Percentiles rank a stretch among this genome's conserved stretches.
These are phyloP conservation scores for Coemansia sp. DNA, from an alignment of 192 early-diverging fungal species.

Conservation along the genomic window DNA sequence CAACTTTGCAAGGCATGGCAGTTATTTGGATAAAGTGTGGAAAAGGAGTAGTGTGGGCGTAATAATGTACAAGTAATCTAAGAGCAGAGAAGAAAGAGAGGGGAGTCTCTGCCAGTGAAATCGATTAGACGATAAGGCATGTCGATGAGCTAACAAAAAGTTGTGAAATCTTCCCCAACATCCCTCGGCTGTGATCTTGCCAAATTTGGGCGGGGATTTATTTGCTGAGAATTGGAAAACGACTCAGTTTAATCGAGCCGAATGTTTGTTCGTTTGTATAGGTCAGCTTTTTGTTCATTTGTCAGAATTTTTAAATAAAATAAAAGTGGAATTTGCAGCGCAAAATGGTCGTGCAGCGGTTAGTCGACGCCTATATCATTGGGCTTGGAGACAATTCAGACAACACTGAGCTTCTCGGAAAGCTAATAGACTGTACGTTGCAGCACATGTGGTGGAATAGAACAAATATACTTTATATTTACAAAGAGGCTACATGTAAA, in stretches of 20 bases:
- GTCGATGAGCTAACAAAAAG: no score
- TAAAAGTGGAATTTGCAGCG: neutral
- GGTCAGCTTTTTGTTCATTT: no score
- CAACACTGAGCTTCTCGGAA: constrained; percentile 32
- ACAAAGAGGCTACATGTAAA: no score
- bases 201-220: no score
- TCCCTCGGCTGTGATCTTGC: no score
- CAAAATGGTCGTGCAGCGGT: constrained; percentile 42
- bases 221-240: no score
- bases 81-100: neutral
- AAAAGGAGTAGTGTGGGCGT: neutral
- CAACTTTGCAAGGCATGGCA: constrained; percentile 55
- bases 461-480: neutral
- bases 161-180: no score
- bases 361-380: constrained; percentile 52
- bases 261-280: no score
- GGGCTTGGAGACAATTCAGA: constrained; percentile 44
- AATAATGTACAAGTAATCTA: constrained; percentile 1
- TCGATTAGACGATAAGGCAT: no score
- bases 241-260: no score
- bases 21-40: neutral
- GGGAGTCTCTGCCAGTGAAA: neutral
- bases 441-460: neutral
- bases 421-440: constrained; percentile 26
- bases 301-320: neutral